Conservation (phyloP, 176 grass and related monocot genomes). For the Dactylis glomerata region DNA sequence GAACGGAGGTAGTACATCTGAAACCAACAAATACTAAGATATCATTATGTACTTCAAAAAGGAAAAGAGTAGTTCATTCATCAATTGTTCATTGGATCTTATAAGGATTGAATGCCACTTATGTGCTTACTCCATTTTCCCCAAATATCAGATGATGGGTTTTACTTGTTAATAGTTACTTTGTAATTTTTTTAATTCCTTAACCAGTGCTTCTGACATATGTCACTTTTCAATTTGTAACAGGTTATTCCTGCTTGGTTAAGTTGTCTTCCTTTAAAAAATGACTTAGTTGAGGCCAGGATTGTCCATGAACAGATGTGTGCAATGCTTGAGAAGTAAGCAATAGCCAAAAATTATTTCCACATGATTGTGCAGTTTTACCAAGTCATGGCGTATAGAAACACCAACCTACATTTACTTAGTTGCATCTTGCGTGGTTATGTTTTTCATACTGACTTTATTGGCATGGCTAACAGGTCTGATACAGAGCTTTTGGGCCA, state of each 20-base stretch:
- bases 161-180: neutral
- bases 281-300: slow-evolving; percentile 79
- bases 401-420: neutral
- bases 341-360: slow-evolving; percentile 6
- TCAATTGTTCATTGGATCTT: neutral
- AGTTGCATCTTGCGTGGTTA: neutral
- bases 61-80: neutral
- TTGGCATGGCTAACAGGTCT: slow-evolving; percentile 43
- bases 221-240: slow-evolving; percentile 5
- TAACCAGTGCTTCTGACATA: slow-evolving; percentile 7
- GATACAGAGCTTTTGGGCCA: slow-evolving; percentile 63
- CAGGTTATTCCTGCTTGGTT: slow-evolving; percentile 79
- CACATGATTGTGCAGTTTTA: neutral
- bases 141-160: neutral
- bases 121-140: neutral
- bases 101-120: slow-evolving; percentile 16
- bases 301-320: slow-evolving; percentile 77
- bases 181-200: slow-evolving; percentile 9
- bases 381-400: slow-evolving; percentile 18
- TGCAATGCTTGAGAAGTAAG: slow-evolving; percentile 78
- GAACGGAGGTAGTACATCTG: too few relatives aligned
- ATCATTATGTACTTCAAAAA: neutral
- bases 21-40: neutral
- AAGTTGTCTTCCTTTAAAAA: slow-evolving; percentile 65
- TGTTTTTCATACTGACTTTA: neutral